Evolutionary conservation across 2,329 filamentous ascomycete genomes (phyloP).

Genomic region (Fusarium dlaminii): DNA sequence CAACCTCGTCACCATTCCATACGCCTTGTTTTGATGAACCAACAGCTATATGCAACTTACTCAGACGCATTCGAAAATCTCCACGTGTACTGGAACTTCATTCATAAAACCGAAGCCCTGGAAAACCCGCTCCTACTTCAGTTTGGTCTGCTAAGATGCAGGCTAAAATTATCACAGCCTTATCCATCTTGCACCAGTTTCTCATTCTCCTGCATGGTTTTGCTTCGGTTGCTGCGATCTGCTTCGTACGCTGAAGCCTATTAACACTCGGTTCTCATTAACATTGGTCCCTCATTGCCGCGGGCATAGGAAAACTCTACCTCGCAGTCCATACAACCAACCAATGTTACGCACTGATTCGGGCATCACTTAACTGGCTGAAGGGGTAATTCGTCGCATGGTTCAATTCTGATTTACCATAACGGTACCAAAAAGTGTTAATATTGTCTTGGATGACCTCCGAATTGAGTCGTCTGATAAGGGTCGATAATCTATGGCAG

Average conservation of each 20-base stretch:
- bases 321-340: slow-evolving; percentile 2
- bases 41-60: neutral
- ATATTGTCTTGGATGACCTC: neutral
- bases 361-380: neutral
- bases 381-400: neutral
- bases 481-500: slow-evolving; percentile 4
- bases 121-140: slow-evolving; percentile 4
- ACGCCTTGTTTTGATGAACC: neutral
- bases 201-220: neutral
- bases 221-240: neutral
- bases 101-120: neutral
- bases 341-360: neutral
- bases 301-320: neutral
- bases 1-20: neutral
- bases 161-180: neutral
- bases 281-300: neutral
- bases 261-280: neutral
- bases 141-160: slow-evolving; percentile 5
- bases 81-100: neutral
- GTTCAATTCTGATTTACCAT: neutral
- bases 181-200: neutral
- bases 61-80: neutral
- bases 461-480: neutral
- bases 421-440: neutral
- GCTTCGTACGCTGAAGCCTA: neutral